phyloP scores from a whole-genome alignment of 2,329 filamentous ascomycete genomes.

The Venturia pyrina region DNA sequence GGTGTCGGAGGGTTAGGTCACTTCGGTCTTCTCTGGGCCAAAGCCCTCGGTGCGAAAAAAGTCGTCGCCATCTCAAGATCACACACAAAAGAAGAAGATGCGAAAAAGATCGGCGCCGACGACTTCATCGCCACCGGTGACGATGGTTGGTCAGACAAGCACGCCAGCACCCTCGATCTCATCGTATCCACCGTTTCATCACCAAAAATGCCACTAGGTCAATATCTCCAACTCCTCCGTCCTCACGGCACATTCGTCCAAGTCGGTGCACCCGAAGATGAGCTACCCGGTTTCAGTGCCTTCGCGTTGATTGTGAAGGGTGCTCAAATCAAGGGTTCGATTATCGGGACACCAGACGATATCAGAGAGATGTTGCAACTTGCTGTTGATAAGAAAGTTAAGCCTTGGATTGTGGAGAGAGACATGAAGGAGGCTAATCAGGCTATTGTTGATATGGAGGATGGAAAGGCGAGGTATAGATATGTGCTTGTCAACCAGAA shows the following conservation, averaged over 20 bases:
- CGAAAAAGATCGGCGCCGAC: slow-evolving; percentile 48
- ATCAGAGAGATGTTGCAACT: slow-evolving; percentile 53
- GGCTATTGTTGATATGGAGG: slow-evolving; percentile 46
- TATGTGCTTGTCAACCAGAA: slow-evolving; percentile 28
- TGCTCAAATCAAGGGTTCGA: slow-evolving; percentile 33
- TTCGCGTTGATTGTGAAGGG: slow-evolving; percentile 46
- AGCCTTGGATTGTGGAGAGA: slow-evolving; percentile 52
- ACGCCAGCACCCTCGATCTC: slow-evolving; percentile 40
- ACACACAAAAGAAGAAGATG: slow-evolving; percentile 46
- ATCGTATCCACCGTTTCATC: slow-evolving; percentile 45
- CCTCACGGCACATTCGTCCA: slow-evolving; percentile 50
- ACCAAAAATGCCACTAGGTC: slow-evolving; percentile 45
- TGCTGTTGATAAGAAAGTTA: slow-evolving; percentile 47
- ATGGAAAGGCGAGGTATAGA: slow-evolving; percentile 41
- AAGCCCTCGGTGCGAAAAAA: slow-evolving; percentile 56
- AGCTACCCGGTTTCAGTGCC: slow-evolving; percentile 38
- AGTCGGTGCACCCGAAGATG: slow-evolving; percentile 51
- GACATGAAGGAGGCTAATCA: slow-evolving; percentile 50
- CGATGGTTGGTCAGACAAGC: slow-evolving; percentile 43
- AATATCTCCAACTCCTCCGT: slow-evolving; percentile 48
- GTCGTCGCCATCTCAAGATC: slow-evolving; percentile 52
- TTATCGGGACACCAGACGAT: slow-evolving; percentile 45
- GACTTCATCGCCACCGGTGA: slow-evolving; percentile 44
- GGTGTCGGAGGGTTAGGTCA: slow-evolving; percentile 66
- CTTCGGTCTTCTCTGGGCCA: slow-evolving; percentile 60